Conservation (phyloP, 495 filamentous ascomycete genomes). For the Rhypophila decipiens region DNA sequence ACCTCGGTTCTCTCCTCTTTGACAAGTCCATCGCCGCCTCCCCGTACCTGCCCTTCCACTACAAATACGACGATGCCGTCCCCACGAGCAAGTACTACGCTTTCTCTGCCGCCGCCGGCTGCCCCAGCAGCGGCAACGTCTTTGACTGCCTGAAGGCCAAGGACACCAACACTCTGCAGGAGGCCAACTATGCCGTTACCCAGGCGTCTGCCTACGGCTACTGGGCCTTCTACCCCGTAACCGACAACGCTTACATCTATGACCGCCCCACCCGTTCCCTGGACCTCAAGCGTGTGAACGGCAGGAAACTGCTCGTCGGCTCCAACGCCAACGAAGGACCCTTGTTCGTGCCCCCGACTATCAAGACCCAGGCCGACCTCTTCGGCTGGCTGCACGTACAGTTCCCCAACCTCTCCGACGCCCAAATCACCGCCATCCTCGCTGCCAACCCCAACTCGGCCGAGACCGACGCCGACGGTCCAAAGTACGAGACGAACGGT, state of each 20-base stretch:
- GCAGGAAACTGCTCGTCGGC: slow-evolving; percentile 45
- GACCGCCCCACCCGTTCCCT: slow-evolving; percentile 49
- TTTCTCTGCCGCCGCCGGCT: slow-evolving; percentile 49
- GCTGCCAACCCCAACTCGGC: slow-evolving; percentile 21
- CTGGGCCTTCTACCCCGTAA: slow-evolving; percentile 55
- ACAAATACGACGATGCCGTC: slow-evolving; percentile 37
- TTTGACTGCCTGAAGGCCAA: slow-evolving; percentile 48
- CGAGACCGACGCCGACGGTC: slow-evolving; percentile 9
- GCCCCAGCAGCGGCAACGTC: slow-evolving; percentile 34
- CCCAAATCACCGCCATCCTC: slow-evolving; percentile 39
- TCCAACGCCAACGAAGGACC: slow-evolving; percentile 49
- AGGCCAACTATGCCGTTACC: slow-evolving; percentile 45
- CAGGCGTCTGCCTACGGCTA: slow-evolving; percentile 27
- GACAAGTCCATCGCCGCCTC: slow-evolving; percentile 22
- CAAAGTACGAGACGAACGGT: slow-evolving; percentile 23
- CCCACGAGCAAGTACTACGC: slow-evolving; percentile 46
- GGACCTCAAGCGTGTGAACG: slow-evolving; percentile 43
- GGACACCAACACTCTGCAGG: slow-evolving; percentile 46
- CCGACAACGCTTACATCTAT: slow-evolving; percentile 51
- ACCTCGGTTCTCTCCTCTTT: slow-evolving; percentile 19
- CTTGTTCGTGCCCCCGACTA: slow-evolving; percentile 32
- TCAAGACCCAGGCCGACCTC: slow-evolving; percentile 44
- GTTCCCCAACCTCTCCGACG: slow-evolving; percentile 44
- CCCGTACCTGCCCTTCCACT: slow-evolving; percentile 23
- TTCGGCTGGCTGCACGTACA: slow-evolving; percentile 34